These are phyloP conservation scores for Mycosphaerelloides madeirae DNA, from an alignment of 2,329 filamentous ascomycete species.

Conservation along the genomic window DNA sequence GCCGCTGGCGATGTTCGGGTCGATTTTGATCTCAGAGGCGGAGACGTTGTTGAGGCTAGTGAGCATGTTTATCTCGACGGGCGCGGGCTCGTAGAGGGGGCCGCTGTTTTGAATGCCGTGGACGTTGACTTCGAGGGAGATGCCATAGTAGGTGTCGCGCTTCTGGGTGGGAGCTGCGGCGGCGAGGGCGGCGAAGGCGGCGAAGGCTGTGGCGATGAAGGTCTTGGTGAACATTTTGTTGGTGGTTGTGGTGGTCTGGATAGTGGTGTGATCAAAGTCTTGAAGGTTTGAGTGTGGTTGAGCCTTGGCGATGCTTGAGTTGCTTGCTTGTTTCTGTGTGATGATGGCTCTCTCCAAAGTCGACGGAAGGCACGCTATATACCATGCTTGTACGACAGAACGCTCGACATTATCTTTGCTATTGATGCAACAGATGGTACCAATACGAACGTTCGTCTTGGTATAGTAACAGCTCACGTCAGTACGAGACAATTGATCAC, in stretches of 20 bases:
- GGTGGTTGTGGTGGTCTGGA: too few relatives aligned
- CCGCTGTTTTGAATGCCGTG: not conserved
- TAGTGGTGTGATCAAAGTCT: too few relatives aligned
- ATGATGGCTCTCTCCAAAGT: too few relatives aligned
- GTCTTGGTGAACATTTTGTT: constrained; percentile 6
- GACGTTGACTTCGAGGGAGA: constrained; percentile 11
- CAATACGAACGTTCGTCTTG: too few relatives aligned
- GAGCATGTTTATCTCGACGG: constrained; percentile 17
- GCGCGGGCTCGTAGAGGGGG: constrained; percentile 11
- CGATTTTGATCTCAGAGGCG: constrained; percentile 11
- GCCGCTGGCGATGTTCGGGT: constrained; percentile 7
- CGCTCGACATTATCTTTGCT: too few relatives aligned
- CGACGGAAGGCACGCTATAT: too few relatives aligned
- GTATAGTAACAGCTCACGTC: too few relatives aligned
- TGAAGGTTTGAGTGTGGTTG: not conserved
- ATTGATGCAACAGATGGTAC: too few relatives aligned
- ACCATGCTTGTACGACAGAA: too few relatives aligned
- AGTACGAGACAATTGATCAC: too few relatives aligned
- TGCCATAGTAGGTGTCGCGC: constrained; percentile 13
- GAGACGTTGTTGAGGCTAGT: constrained; percentile 2
- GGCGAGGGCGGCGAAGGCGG: constrained; percentile 2
- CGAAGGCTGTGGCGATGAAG: not conserved
- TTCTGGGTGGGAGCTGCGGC: not conserved
- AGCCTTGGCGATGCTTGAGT: too few relatives aligned
- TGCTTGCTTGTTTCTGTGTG: too few relatives aligned